Evolutionary conservation across 2,329 filamentous ascomycete genomes (phyloP), one percentile per base, ranked within the genome.

Genomic region (Bertia moriformis): DNA sequence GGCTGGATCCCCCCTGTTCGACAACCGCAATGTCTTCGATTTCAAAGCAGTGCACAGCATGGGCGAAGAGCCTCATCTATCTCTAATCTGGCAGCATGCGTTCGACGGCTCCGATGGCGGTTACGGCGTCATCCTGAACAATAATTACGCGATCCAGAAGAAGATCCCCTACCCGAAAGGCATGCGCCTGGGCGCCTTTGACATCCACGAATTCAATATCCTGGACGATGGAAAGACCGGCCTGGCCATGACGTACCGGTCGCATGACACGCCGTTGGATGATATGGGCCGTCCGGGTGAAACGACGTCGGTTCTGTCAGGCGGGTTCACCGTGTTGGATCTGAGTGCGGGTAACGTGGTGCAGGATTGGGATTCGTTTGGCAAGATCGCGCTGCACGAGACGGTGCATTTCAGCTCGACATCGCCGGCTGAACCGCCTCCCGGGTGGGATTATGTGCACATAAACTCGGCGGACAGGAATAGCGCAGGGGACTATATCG

Each of bases 151-250:
- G 20, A 38, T 37, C 15, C 3, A 38, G 7, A 13, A 39, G 2
- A 24, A 29, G 4, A 39, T 40, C 18, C 19, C 22, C 4, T 37
- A 38, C 30, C 38, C 33, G 1, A 5, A 27, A 3, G 18, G 17
- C 3, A 4, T 35, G 4, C 48, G 51, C 15, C 43, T 51, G 4
- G 48, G 46, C 7, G 35, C 33, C 3, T 54, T 59, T 38, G 53
- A 60, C 33, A 59, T 58, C 35, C 58, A 61, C 41, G 58, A 61
- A 36, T 58, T 59, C 44, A 55, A 54, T 4, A 39, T 60, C 4
- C 45, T 51, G 32, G 41, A 55, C 5, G 45, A 53, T 36, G 57
- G 57, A 4, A 43, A 46, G 18, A 50, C 50, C 7, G 57, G 51
- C 2, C 40, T 61, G 43, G 49, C 51, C 18, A 52, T 49, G 43